Evolutionary conservation across 1,284 basidiomycete species (phyloP).

Genomic region (Boletus mariae): DNA sequence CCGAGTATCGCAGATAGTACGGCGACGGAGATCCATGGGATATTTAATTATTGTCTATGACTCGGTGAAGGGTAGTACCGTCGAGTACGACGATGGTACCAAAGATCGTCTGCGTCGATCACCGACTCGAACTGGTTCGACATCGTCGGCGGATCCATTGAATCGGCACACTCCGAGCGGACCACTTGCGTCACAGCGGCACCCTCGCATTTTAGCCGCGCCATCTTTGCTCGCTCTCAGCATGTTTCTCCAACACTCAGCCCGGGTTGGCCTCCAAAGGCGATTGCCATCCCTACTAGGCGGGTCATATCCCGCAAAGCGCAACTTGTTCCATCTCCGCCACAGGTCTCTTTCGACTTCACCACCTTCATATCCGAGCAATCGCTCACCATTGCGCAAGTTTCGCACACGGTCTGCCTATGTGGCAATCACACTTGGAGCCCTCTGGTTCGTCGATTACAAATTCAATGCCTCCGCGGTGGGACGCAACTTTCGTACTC

Average conservation of each 20-base stretch:
- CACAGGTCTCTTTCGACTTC: conserved; percentile 1
- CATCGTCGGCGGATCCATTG: background rate
- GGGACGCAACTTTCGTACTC: conserved; percentile 59
- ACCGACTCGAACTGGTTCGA: background rate
- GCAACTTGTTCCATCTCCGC: background rate
- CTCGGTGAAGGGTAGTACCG: background rate
- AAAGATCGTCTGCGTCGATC: background rate
- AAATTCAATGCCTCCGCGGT: conserved; percentile 68
- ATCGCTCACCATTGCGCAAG: conserved; percentile 7
- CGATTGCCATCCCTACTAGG: background rate
- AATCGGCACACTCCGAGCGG: background rate
- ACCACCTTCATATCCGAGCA: background rate
- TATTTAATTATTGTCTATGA: too few relatives aligned
- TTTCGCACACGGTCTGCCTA: conserved; percentile 36
- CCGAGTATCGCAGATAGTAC: background rate
- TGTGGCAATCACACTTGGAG: conserved; percentile 38
- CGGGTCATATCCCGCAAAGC: background rate
- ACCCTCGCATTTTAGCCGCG: background rate
- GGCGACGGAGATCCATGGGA: background rate
- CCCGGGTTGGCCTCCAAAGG: background rate
- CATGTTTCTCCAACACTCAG: conserved; percentile 7
- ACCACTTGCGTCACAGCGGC: conserved; percentile 3
- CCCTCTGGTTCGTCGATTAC: conserved; percentile 51
- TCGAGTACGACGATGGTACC: too few relatives aligned
- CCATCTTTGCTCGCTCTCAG: background rate